Percentiles rank a stretch among this genome's conserved stretches.
Conservation (phyloP, 331 rosid species). For the Pyrus hybrid region DNA sequence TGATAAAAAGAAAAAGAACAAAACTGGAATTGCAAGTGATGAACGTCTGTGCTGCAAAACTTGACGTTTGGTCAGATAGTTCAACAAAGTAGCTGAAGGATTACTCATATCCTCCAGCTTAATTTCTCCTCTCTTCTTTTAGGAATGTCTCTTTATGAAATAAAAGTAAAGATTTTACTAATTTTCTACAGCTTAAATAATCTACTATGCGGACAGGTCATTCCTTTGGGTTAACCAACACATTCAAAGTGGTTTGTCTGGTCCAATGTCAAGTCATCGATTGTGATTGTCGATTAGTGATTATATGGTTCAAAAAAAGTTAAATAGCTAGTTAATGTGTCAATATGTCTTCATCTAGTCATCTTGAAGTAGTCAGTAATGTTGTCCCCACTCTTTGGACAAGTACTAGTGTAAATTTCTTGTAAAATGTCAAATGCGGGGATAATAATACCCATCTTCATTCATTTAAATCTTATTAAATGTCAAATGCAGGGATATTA, state of each 20-base stretch:
- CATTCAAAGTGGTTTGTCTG: neutral
- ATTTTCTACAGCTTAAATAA: neutral
- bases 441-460: too few species aligned
- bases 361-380: neutral
- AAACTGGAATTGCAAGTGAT: neutral
- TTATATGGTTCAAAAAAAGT: neutral
- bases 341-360: neutral
- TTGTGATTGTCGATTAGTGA: neutral
- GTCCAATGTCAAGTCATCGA: neutral
- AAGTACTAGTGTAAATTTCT: neutral
- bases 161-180: too few species aligned
- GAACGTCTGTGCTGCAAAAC: neutral
- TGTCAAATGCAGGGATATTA: neutral
- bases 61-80: neutral
- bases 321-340: neutral
- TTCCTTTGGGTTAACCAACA: neutral
- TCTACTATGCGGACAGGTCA: neutral
- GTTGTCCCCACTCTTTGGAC: neutral
- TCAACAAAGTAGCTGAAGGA: neutral
- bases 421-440: neutral
- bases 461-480: neutral
- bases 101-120: neutral
- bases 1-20: neutral
- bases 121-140: too few species aligned
- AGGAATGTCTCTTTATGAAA: too few species aligned